These are phyloP conservation scores for Aspergillus novofumigatus DNA, from an alignment of 2,329 filamentous ascomycete genomes.

Conservation along the genomic window DNA sequence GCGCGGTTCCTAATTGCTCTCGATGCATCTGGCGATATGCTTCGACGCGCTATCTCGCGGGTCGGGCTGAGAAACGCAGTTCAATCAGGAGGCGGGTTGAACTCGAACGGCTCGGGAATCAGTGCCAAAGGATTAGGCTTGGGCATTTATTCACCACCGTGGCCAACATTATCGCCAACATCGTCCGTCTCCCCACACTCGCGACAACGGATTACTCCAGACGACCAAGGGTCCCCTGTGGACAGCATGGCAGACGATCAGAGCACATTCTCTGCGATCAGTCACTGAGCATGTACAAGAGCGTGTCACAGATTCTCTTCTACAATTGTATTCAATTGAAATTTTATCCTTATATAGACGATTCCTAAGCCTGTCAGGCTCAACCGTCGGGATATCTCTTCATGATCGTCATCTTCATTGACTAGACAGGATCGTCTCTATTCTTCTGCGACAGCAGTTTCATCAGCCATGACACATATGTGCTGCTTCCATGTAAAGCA, in stretches of 20 bases:
- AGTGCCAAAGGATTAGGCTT: slow-evolving; percentile 34
- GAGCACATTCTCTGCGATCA: neutral
- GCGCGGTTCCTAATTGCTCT: slow-evolving; percentile 92
- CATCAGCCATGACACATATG: neutral
- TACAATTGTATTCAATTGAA: neutral
- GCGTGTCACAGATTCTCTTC: neutral
- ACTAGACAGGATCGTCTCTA: neutral
- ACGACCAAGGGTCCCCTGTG: neutral
- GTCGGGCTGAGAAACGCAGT: slow-evolving; percentile 30
- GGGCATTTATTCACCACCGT: slow-evolving; percentile 28
- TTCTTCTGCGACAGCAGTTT: neutral
- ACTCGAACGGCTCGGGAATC: slow-evolving; percentile 21
- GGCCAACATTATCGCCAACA: slow-evolving; percentile 29
- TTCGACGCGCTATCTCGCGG: slow-evolving; percentile 48
- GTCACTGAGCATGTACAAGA: neutral
- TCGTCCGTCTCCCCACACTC: slow-evolving; percentile 22
- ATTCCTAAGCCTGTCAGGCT: neutral
- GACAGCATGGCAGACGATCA: neutral
- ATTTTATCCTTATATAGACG: neutral
- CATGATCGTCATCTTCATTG: neutral
- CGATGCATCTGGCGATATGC: slow-evolving; percentile 76
- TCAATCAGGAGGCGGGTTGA: slow-evolving; percentile 12
- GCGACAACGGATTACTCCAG: neutral
- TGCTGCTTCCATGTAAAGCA: neutral
- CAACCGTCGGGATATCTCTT: neutral